Evolutionary conservation across 805 yeast genomes (phyloP).

Genomic region (Spathaspora sp.): DNA sequence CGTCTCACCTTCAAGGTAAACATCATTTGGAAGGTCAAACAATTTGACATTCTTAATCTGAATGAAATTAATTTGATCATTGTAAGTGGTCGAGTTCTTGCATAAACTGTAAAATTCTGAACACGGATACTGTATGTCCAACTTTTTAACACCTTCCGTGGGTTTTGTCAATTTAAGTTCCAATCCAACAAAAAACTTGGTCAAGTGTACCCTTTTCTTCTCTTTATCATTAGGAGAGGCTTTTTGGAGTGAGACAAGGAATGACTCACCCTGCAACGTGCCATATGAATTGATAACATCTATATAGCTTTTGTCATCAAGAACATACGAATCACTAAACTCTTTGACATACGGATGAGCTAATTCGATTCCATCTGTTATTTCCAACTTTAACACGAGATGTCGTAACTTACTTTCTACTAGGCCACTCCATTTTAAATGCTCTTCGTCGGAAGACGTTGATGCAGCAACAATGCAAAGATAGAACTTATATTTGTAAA

Average conservation of each 20-base stretch:
- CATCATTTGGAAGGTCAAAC: constrained; percentile 80
- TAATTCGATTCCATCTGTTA: constrained; percentile 64
- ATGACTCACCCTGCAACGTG: constrained; percentile 50
- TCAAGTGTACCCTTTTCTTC: constrained; percentile 46
- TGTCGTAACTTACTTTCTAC: constrained; percentile 85
- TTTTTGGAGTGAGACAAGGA: constrained; percentile 16
- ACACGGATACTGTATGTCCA: constrained; percentile 88
- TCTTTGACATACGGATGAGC: constrained; percentile 84
- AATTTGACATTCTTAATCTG: constrained; percentile 62
- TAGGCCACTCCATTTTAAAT: constrained; percentile 86
- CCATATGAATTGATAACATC: constrained; percentile 63
- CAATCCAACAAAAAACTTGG: constrained; percentile 80
- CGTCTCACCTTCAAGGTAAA: constrained; percentile 69
- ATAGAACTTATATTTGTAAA: constrained; percentile 81
- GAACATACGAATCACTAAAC: constrained; percentile 52
- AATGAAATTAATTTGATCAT: constrained; percentile 57
- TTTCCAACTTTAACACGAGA: constrained; percentile 80
- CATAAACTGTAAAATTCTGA: constrained; percentile 82
- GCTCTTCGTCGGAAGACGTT: constrained; percentile 71
- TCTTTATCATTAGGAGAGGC: constrained; percentile 6
- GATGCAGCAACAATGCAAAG: constrained; percentile 79
- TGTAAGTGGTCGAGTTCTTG: constrained; percentile 65
- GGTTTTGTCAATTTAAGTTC: constrained; percentile 47
- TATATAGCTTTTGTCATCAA: constrained; percentile 12
- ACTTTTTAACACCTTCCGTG: constrained; percentile 35